Percentiles rank a stretch among this genome's conserved stretches.
phyloP scores from a whole-genome alignment of 1,284 basidiomycete species.

The Ceratobasidium sp. region DNA sequence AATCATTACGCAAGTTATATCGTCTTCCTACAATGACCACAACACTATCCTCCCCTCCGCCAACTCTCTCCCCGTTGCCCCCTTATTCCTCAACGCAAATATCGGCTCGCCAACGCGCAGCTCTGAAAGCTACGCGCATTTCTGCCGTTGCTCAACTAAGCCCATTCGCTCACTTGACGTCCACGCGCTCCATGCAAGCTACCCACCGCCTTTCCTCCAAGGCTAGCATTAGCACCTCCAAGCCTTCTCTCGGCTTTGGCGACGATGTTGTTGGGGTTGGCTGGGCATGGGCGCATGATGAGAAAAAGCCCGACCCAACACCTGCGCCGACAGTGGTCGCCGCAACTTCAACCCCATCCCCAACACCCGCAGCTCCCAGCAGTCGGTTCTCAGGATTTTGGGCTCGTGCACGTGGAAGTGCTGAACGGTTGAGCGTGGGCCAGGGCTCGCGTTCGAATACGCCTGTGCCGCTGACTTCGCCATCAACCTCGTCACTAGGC shows the following conservation, averaged over 20 bases:
- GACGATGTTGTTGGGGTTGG: constrained; percentile 35
- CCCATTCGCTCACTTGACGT: constrained; percentile 39
- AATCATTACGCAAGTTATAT: constrained; percentile 40
- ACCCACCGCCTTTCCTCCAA: constrained; percentile 30
- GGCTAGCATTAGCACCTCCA: constrained; percentile 21
- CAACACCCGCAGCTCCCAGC: constrained; percentile 6
- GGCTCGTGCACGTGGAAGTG: constrained; percentile 34
- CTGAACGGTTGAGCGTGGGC: constrained; percentile 15
- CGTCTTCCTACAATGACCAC: constrained; percentile 31
- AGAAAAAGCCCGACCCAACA: constrained; percentile 28
- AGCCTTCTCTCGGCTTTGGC: constrained; percentile 37
- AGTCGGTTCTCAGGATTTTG: constrained; percentile 41
- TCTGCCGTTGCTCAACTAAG: constrained; percentile 36
- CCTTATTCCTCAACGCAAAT: constrained; percentile 26
- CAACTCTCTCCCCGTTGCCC: constrained; percentile 19
- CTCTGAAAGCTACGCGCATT: constrained; percentile 34
- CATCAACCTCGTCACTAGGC: constrained; percentile 39
- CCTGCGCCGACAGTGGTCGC: neutral
- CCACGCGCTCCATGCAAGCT: constrained; percentile 38
- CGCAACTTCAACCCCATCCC: constrained; percentile 16
- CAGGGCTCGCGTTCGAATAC: constrained; percentile 34
- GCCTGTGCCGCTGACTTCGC: constrained; percentile 38
- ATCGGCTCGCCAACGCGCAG: constrained; percentile 31
- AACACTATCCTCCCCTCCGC: constrained; percentile 34
- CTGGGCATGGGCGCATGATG: constrained; percentile 41